Percentiles rank a stretch among this genome's conserved stretches.
These are phyloP conservation scores for Dionaea muscipula DNA, from an alignment of 179 eudicot genomes.

Conservation along the genomic window DNA sequence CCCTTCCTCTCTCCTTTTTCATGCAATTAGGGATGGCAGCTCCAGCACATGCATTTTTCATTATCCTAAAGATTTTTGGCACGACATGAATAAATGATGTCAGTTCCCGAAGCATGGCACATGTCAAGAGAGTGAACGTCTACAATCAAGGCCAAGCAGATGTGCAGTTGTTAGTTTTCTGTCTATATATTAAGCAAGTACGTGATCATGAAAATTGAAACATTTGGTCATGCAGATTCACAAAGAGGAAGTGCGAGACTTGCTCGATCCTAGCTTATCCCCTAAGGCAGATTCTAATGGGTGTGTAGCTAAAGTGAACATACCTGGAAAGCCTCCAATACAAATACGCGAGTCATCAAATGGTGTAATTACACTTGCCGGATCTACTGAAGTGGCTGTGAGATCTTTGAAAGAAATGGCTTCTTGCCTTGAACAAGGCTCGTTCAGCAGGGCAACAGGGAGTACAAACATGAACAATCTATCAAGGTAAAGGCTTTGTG, in stretches of 20 bases:
- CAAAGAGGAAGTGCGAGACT: constrained; percentile 94
- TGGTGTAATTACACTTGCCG: constrained; percentile 95
- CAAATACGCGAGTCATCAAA: constrained; percentile 93
- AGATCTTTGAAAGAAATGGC: constrained; percentile 87
- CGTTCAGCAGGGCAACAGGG: constrained; percentile 90
- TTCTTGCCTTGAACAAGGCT: constrained; percentile 91
- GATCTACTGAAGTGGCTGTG: constrained; percentile 84
- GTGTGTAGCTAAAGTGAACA: constrained; percentile 39
- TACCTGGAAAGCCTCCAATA: constrained; percentile 85
- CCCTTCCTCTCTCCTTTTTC: not conserved
- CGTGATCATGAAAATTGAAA: constrained; percentile 8
- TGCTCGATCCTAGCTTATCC: constrained; percentile 55
- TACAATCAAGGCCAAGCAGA: too few relatives aligned
- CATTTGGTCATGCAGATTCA: constrained; percentile 52
- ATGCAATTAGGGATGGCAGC: not conserved
- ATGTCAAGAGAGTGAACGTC: too few relatives aligned
- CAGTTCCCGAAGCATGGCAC: too few relatives aligned
- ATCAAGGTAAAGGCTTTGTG: constrained; percentile 86
- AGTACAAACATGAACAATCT: constrained; percentile 99
- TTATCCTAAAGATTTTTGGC: not conserved
- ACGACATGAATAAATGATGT: too few relatives aligned
- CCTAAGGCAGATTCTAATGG: constrained; percentile 68
- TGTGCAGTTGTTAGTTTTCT: not conserved
- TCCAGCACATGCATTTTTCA: not conserved
- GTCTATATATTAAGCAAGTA: constrained; percentile 5